phyloP scores from a whole-genome alignment of 768 basidiomycete species.

The Pholiota molesta region DNA sequence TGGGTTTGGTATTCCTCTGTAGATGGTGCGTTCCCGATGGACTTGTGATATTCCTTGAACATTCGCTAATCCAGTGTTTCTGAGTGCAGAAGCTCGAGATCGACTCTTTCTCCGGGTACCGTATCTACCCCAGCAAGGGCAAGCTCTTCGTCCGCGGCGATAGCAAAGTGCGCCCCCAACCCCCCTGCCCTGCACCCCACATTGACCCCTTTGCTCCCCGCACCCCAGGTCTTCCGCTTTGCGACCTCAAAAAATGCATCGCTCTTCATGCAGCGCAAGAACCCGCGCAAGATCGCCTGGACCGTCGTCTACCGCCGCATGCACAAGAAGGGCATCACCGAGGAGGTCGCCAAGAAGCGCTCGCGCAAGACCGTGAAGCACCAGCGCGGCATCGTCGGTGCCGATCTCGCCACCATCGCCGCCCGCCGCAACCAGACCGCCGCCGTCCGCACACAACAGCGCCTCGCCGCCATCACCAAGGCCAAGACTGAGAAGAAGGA shows the following conservation, averaged over 20 bases:
- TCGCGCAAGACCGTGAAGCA: constrained; percentile 96
- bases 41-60: neutral
- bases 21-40: constrained; percentile 44
- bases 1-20: constrained; percentile 17
- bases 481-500: constrained; percentile 98
- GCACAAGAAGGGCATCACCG: constrained; percentile 99
- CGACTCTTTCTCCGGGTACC: constrained; percentile 96
- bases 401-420: constrained; percentile 88
- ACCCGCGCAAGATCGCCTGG: constrained; percentile 99
- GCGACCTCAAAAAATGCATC: constrained; percentile 90
- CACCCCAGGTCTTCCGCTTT: constrained; percentile 89
- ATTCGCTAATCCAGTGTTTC: constrained; percentile 20
- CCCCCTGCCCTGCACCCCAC: neutral
- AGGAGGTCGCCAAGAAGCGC: constrained; percentile 99
- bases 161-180: constrained; percentile 73
- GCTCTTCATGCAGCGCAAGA: constrained; percentile 98
- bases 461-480: constrained; percentile 86
- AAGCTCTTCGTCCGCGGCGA: constrained; percentile 94
- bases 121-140: constrained; percentile 98
- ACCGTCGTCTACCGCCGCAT: constrained; percentile 91
- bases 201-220: neutral
- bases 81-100: constrained; percentile 90
- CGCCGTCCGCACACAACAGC: constrained; percentile 78
- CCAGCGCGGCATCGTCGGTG: constrained; percentile 97
- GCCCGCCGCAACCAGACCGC: constrained; percentile 93